These are phyloP conservation scores for Adansonia digitata DNA, from an alignment of 345 rosid species.

Conservation along the genomic window DNA sequence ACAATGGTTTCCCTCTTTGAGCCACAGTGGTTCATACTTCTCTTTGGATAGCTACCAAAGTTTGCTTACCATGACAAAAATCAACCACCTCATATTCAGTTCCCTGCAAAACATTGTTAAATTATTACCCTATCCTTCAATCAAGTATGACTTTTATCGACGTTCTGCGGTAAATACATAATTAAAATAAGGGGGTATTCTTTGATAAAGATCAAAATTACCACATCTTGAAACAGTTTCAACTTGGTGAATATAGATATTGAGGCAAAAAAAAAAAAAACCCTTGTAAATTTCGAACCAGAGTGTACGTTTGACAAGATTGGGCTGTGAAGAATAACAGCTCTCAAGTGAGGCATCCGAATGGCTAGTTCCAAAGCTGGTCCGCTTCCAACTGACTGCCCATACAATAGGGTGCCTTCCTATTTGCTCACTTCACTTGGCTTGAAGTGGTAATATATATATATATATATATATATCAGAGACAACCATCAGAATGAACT, in stretches of 20 bases:
- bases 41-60: conserved; percentile 74
- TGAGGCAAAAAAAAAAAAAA: conserved; percentile 13
- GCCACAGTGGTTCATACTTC: conserved; percentile 87
- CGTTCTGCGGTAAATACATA: conserved; percentile 57
- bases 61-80: conserved; percentile 76
- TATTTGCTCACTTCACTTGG: too few relatives aligned
- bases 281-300: conserved; percentile 90
- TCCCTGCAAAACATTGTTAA: conserved; percentile 40
- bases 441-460: too few relatives aligned
- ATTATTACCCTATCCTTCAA: too few relatives aligned
- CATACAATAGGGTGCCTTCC: conserved; percentile 63
- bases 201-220: too few relatives aligned
- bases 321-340: conserved; percentile 75
- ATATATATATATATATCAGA: too few relatives aligned
- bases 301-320: conserved; percentile 68
- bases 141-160: too few relatives aligned
- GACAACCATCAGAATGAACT: neutral
- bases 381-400: conserved; percentile 88
- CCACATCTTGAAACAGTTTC: too few relatives aligned
- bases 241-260: neutral
- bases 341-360: conserved; percentile 55
- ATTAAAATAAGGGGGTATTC: neutral
- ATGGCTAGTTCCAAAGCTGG: conserved; percentile 72
- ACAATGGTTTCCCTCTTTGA: conserved; percentile 74
- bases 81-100: conserved; percentile 74